A percentile compares a stretch with the other conserved stretches of the same genome.
phyloP scores from a whole-genome alignment of 495 filamentous ascomycete species.

The Daldinia loculata region DNA sequence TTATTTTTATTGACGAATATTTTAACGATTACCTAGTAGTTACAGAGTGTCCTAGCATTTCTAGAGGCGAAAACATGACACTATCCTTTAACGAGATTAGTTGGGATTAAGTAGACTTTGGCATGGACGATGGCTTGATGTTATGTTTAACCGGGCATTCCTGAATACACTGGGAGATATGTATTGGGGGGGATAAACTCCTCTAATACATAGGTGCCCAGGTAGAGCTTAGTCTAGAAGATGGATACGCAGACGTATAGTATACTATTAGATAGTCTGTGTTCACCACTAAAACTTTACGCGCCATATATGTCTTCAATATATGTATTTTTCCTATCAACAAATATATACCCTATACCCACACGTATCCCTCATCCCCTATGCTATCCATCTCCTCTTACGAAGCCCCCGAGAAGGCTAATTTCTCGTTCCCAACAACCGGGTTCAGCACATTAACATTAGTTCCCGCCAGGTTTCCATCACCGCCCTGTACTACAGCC shows the following conservation, averaged over 20 bases:
- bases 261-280: neutral
- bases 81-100: neutral
- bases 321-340: neutral
- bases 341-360: conserved; percentile 2
- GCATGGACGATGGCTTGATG: neutral
- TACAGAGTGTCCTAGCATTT: neutral
- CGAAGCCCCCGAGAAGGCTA: conserved; percentile 47
- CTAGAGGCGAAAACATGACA: neutral
- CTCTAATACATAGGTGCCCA: neutral
- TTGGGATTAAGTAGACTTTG: neutral
- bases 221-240: neutral
- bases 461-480: conserved; percentile 55
- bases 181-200: neutral
- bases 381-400: conserved; percentile 3
- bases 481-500: conserved; percentile 55
- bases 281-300: neutral
- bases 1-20: neutral
- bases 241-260: neutral
- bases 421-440: conserved; percentile 55
- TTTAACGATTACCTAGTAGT: neutral
- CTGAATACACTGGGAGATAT: too few species aligned
- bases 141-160: neutral
- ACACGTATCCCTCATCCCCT: neutral
- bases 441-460: conserved; percentile 53
- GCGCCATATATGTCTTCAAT: neutral